Base-by-base conservation (phyloP, 805 yeast genomes). In the Yamadazyma tumulicola region DNA sequence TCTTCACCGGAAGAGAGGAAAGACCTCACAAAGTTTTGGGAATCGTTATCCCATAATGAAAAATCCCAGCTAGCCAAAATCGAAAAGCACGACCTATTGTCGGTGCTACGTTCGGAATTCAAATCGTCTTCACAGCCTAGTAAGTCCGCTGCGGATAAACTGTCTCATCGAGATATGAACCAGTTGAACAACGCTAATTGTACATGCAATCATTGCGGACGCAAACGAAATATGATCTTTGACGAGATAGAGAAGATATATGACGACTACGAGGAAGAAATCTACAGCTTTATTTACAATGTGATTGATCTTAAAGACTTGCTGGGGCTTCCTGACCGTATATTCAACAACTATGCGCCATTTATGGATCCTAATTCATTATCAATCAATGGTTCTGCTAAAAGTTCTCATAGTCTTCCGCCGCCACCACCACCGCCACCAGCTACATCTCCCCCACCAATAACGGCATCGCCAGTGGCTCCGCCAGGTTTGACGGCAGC, bases 171-270 rank as follows among this genome's bases (percentile, higher is more conserved):
- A 18, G 49, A 47, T 31, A 10, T 23, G 7, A 35, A 34, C 29
- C 32, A 34, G 0, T 22, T 19, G 17, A 34, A 29, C 17, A 29
- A 40, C 19, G 26, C 32, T 8, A 44, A 45, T 25, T 88, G 96
- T 54, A 71, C 76, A 38, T 89, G 96, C 54, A 64, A 79, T 4
- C 77, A 77, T 13, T 89, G 96, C 61, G 91, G 89, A 2, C 73
- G 85, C 29, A 80, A 83, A 46, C 77, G 81, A 48, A 58, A 66
- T 32, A 77, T 85, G 11, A 74, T 86, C 43, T 93, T 84, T 51
- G 79, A 76, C 46, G 95, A 85, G 53, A 69, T 88, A 49, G 87
- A 80, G 47, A 74, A 74, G 36, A 72, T 85, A 5, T 86, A 84
- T 52, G 81, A 81, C 42, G 75, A 77, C 12, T 78, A 81, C 48